These are phyloP conservation scores for Cronartium quercuum DNA, from an alignment of 1,284 basidiomycete genomes.

Conservation along the genomic window DNA sequence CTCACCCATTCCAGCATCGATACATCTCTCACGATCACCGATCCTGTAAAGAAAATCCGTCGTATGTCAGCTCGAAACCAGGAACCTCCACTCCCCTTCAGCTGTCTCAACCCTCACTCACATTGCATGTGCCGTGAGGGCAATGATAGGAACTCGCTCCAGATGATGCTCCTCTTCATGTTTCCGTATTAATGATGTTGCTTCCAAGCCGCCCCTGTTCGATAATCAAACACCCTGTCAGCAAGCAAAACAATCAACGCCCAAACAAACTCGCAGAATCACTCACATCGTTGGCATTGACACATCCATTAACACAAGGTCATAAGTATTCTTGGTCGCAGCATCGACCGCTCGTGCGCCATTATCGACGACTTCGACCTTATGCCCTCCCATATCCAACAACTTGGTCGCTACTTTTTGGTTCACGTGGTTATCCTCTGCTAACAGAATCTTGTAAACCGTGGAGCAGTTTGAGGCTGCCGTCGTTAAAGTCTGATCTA, in stretches of 20 bases:
- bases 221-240: conserved; percentile 51
- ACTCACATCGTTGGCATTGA: conserved; percentile 63
- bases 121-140: conserved; percentile 73
- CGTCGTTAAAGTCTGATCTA: conserved; percentile 84
- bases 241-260: background rate
- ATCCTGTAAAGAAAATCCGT: conserved; percentile 49
- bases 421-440: conserved; percentile 97
- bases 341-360: conserved; percentile 83
- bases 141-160: conserved; percentile 81
- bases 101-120: conserved; percentile 46
- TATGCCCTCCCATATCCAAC: conserved; percentile 91
- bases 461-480: conserved; percentile 72
- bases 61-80: background rate
- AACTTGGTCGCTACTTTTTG: conserved; percentile 96
- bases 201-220: conserved; percentile 54
- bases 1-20: conserved; percentile 74
- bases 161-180: conserved; percentile 72
- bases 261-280: no score
- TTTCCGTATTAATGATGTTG: conserved; percentile 61
- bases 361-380: conserved; percentile 95
- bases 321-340: conserved; percentile 69
- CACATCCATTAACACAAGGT: conserved; percentile 80
- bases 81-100: no score
- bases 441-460: conserved; percentile 86
- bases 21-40: conserved; percentile 84